Base-by-base conservation (phyloP, 139 green algal genomes). In the Chlorella sorokiniana region DNA sequence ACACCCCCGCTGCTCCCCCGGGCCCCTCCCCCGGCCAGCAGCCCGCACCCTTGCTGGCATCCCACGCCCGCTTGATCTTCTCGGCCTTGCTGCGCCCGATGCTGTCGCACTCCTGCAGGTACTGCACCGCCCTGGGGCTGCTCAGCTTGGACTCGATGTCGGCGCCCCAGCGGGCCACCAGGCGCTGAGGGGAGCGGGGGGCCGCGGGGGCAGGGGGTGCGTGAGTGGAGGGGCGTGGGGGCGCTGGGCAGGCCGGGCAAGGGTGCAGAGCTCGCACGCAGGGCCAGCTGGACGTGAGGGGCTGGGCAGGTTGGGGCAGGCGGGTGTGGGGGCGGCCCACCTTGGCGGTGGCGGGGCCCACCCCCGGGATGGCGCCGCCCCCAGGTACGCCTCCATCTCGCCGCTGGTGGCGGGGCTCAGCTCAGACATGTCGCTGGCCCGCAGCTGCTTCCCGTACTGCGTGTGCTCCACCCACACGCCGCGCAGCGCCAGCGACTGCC, bases 371-470 rank as follows among this genome's bases (percentile, higher is more conserved):
- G 20, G 52, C 41, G 9, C 67, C 79, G 23, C 87, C 81, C 18
- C 71, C 75, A 91, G 74, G 56, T 87, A 91, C 14, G 76, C 70
- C 29, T 65, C 80, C 18, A 91, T 38, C 29, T 83, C 86, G 5
- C 52, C 54, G 63, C 63, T 23, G 23, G 42, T 78, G 27, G 25
- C 18, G 8, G 78, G 81, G 4, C 42, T 31, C n/a, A 81, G 33
- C 45, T 78, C 76, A 38, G 79, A 51, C 29, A 81, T 38, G 38
- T 69, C 54, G 33, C 18, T 38, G 29, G 63, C 88, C 25, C 29
- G 16, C 42, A 90, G 78, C 81, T 89, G 86, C 38, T 29, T 23
- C 1, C 87, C 84, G 54, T 90, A 88, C 69, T 87, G 83, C 79
- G 31, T 45, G 65, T 91, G 83, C 52, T 68, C 33, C n/a, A 44